Percentiles rank a stretch among this genome's conserved stretches.
Evolutionary conservation across 352 stramenopile genomes (phyloP).

Genomic region (Phytophthora fragariaefolia): DNA sequence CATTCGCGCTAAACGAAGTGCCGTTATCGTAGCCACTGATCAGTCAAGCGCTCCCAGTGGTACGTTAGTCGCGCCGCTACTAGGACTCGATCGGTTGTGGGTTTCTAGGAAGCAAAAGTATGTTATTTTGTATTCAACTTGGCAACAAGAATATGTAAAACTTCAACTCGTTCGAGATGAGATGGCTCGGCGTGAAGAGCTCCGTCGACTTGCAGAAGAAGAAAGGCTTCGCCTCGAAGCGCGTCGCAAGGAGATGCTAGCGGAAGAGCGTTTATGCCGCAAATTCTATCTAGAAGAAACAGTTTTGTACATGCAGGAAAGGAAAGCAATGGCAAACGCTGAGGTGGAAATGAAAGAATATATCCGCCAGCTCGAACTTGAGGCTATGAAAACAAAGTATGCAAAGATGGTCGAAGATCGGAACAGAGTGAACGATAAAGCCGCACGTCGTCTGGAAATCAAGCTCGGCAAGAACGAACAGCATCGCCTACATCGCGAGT

Average conservation of each 20-base stretch:
- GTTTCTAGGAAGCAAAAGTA: slow-evolving; percentile 47
- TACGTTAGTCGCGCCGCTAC: slow-evolving; percentile 6
- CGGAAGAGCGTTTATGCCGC: slow-evolving; percentile 62
- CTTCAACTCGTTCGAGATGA: slow-evolving; percentile 55
- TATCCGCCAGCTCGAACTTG: slow-evolving; percentile 62
- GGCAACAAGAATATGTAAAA: slow-evolving; percentile 55
- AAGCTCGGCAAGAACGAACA: slow-evolving; percentile 84
- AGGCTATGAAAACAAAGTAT: slow-evolving; percentile 82
- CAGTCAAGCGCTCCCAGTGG: neutral
- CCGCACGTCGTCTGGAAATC: slow-evolving; percentile 73
- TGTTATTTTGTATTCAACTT: slow-evolving; percentile 40
- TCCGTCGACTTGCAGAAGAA: slow-evolving; percentile 54
- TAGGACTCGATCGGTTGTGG: slow-evolving; percentile 58
- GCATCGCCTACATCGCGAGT: slow-evolving; percentile 75
- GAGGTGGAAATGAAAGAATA: slow-evolving; percentile 81
- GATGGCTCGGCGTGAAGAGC: slow-evolving; percentile 57
- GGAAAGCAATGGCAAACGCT: slow-evolving; percentile 65
- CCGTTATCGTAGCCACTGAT: slow-evolving; percentile 16
- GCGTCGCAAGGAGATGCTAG: slow-evolving; percentile 68
- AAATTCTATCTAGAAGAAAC: slow-evolving; percentile 78
- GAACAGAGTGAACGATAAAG: slow-evolving; percentile 68
- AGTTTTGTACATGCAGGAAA: slow-evolving; percentile 60
- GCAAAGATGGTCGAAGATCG: slow-evolving; percentile 69
- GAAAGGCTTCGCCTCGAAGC: slow-evolving; percentile 51
- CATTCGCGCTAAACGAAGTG: slow-evolving; percentile 20